Base-by-base conservation (phyloP, 73 alveolate species). In the Paramecium bursaria region DNA sequence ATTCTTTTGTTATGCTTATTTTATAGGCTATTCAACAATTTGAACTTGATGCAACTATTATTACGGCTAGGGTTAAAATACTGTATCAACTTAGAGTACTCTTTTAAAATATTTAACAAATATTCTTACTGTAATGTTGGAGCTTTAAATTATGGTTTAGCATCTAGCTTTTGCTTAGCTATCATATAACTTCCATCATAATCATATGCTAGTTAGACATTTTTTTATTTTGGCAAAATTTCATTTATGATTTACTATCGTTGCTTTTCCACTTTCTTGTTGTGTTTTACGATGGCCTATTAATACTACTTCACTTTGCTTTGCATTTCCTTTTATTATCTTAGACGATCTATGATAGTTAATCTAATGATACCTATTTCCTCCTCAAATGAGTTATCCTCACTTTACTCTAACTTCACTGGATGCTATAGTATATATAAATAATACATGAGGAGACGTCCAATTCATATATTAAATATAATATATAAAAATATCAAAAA, bases 151-250 rank as follows among this genome's bases (percentile, higher is more conserved):
- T 67, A 19, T 19, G 7, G 26, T 67, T 47, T 57, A 10, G 33
- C 52, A 30, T 57, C 27, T 7, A 50, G 27, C 9, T 13, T 53
- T 13, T 67, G 60, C 44, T 67, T 67, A 7, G 82, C 53, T 35
- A 67, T 3, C 55, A 67, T 67, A 67, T 30, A 67, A 11, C 60
- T 67, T 5, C 82, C 82, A 19, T 67, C 82, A 39, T 67, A 67
- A 67, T 67, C 82, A 44, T 67, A 67, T 0, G 82, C 82, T 1
- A 67, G 23, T 42, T 42, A 19, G 19, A 67, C 22, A 19, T 57
- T 57, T 67, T 67, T 67, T 4, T 67, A 57, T 42, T 67, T 67
- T 1, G 82, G 82, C 7, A 67, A 46, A 9, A 67, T 35, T 15
- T 67, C 82, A 13, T 67, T 35, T 1, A 67, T 47, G 14, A 67